A percentile compares a stretch with the other conserved stretches of the same genome.
Evolutionary conservation across 768 basidiomycete genomes (phyloP).

Genomic region (Strobilomyces echinocephalus): DNA sequence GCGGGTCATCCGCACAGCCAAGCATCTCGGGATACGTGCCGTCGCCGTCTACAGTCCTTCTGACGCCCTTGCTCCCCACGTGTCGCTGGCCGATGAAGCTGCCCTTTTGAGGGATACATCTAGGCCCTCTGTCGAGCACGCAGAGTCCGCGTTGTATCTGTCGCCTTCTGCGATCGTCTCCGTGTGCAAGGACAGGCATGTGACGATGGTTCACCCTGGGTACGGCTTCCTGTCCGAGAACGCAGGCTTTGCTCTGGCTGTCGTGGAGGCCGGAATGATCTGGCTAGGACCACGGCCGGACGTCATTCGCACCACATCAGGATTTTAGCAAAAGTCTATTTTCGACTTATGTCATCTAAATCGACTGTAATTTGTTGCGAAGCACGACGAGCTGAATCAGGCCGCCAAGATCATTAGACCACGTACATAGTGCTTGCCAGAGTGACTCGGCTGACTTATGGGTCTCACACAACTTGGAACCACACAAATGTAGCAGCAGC

Average conservation of each 20-base stretch:
- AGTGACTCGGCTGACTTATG: too few relatives aligned
- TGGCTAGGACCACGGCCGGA: conserved; percentile 55
- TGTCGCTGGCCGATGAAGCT: conserved; percentile 49
- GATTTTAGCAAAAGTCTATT: too few relatives aligned
- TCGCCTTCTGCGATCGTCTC: conserved; percentile 35
- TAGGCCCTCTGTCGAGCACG: conserved; percentile 2
- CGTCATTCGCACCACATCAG: conserved; percentile 43
- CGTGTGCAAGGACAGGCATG: conserved; percentile 37
- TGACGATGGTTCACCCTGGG: conserved; percentile 57
- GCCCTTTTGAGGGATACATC: conserved; percentile 30
- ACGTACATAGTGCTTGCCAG: too few relatives aligned
- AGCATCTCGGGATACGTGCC: too few relatives aligned
- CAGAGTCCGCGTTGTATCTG: conserved; percentile 46
- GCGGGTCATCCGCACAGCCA: conserved; percentile 58
- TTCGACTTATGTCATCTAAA: too few relatives aligned
- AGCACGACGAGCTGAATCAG: too few relatives aligned
- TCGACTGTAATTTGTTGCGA: too few relatives aligned
- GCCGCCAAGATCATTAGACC: too few relatives aligned
- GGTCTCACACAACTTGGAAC: too few relatives aligned
- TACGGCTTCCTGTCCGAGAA: conserved; percentile 69
- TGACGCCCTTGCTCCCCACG: conserved; percentile 57
- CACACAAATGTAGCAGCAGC: too few relatives aligned
- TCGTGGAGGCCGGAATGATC: conserved; percentile 45
- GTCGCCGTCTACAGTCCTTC: conserved; percentile 57
- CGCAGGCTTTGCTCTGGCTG: conserved; percentile 45